phyloP scores from a whole-genome alignment of 352 stramenopile species.

The Pythium coloratum region DNA sequence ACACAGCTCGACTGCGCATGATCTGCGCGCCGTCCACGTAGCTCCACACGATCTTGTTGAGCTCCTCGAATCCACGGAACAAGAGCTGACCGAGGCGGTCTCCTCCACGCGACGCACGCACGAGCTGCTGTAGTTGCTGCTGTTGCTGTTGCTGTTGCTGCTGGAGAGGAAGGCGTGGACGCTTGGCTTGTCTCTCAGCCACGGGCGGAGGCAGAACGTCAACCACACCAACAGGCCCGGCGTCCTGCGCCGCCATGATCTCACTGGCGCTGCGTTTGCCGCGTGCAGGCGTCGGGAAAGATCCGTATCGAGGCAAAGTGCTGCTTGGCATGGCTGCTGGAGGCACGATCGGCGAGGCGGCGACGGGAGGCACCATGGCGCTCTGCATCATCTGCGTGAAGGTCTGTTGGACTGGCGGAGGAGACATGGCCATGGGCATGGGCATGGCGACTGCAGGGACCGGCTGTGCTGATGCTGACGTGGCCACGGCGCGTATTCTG shows the following conservation, averaged over 20 bases:
- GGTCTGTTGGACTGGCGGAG: not conserved
- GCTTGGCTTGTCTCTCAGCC: conserved; percentile 3
- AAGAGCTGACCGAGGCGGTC: conserved; percentile 46
- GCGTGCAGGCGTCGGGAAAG: not conserved
- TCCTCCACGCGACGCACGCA: not conserved
- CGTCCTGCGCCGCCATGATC: not conserved
- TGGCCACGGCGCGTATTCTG: no score
- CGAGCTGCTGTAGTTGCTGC: not conserved
- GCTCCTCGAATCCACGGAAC: conserved; percentile 64
- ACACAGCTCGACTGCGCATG: conserved; percentile 66
- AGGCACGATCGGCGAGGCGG: not conserved
- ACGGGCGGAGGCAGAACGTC: not conserved
- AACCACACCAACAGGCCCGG: not conserved
- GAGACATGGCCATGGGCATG: not conserved
- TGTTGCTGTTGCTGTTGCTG: not conserved
- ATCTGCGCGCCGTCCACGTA: conserved; percentile 79
- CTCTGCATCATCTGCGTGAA: conserved; percentile 29
- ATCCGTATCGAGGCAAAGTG: not conserved
- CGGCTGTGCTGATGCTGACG: no score
- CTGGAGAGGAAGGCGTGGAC: not conserved
- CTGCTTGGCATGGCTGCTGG: not conserved
- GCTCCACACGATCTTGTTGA: conserved; percentile 75
- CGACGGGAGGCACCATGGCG: not conserved
- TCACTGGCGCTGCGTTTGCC: conserved; percentile 19
- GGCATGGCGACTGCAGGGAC: not conserved